Evolutionary conservation across 768 basidiomycete genomes (phyloP), one percentile per base, ranked within the genome.

Genomic region (Lentinula edodes): DNA sequence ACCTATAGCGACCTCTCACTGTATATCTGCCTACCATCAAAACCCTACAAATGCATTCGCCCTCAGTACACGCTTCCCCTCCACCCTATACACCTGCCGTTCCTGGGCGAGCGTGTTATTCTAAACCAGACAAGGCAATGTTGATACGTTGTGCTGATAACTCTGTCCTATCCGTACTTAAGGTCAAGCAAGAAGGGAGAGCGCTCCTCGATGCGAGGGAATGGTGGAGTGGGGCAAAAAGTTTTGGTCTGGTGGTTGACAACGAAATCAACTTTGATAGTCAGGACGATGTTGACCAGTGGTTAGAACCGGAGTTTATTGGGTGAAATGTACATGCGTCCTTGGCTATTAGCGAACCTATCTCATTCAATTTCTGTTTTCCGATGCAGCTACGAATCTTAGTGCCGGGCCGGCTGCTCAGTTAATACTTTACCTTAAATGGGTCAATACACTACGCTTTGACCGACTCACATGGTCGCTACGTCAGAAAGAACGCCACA

Each of bases 211-310:
- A 68, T 13, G 87, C 85, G 2, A 80, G 75, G 62, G 86, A 87
- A 55, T 94, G 90, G 87, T 93, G 90, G 90, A 91, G 90, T 69
- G 91, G 92, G 2, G 74, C 85, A 12, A 72, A 69, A 23, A 69
- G 75, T 9, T 60, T 72, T 54, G 72, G 72, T 6, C 65, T 68
- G 67, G 70, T 66, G 16, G 6, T 36, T 2, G 34, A 55, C 46
- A 51, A 54, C 35, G 58, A 63, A 43, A 51, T 63, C 23, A 43
- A 28, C 35, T 62, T 62, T 20, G 46, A 62, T 51, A 41, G 38
- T 41, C 50, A 35, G 28, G 51, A 60, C 16, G 59, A 52, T 43
- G 23, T 60, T 41, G 59, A 60, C 35, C 56, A 56, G 52, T 53
- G 52, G 52, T 34, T 53, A 32, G 28, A 53, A 53, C 52, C 52